Evolutionary conservation across 164 flowering plant species (phyloP).

Genomic region (Nelumbo lutea): DNA sequence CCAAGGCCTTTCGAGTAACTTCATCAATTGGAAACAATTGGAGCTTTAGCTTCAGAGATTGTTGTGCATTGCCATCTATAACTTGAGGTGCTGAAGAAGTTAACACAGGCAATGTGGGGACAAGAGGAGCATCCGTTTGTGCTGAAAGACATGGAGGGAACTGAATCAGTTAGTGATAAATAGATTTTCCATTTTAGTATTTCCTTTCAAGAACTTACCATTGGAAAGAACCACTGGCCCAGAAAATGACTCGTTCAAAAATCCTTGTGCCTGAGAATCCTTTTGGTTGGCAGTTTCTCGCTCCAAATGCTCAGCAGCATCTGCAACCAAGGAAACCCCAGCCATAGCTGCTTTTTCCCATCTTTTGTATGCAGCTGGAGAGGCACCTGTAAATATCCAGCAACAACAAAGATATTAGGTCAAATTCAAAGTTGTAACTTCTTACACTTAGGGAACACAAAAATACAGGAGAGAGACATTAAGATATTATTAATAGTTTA

Average conservation of each 20-base stretch:
- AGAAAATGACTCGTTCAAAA: constrained; percentile 14
- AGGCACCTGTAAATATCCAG: constrained; percentile 33
- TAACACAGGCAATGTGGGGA: constrained; percentile 21
- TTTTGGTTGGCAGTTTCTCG: constrained; percentile 39
- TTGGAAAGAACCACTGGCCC: constrained; percentile 6
- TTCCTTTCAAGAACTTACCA: constrained; percentile 18
- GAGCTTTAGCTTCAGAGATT: constrained; percentile 68
- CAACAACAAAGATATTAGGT: not conserved
- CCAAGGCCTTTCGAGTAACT: constrained; percentile 68
- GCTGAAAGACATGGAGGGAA: constrained; percentile 29
- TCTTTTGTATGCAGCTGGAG: constrained; percentile 70
- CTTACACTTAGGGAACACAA: too few relatives aligned
- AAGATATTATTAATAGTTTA: too few relatives aligned
- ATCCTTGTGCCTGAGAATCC: constrained; percentile 28
- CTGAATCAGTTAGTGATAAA: not conserved
- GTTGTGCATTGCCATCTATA: constrained; percentile 31
- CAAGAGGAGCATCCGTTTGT: constrained; percentile 23
- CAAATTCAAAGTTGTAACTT: too few relatives aligned
- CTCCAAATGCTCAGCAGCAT: constrained; percentile 99
- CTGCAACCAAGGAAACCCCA: constrained; percentile 97
- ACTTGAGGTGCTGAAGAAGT: constrained; percentile 22
- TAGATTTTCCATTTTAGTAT: not conserved
- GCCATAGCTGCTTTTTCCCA: constrained; percentile 99
- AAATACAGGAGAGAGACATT: too few relatives aligned
- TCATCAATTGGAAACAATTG: constrained; percentile 96